A percentile compares a stretch with the other conserved stretches of the same genome.
These are phyloP conservation scores for Paramyrothecium sp. DNA, from an alignment of 2,329 filamentous ascomycete genomes.

Conservation along the genomic window DNA sequence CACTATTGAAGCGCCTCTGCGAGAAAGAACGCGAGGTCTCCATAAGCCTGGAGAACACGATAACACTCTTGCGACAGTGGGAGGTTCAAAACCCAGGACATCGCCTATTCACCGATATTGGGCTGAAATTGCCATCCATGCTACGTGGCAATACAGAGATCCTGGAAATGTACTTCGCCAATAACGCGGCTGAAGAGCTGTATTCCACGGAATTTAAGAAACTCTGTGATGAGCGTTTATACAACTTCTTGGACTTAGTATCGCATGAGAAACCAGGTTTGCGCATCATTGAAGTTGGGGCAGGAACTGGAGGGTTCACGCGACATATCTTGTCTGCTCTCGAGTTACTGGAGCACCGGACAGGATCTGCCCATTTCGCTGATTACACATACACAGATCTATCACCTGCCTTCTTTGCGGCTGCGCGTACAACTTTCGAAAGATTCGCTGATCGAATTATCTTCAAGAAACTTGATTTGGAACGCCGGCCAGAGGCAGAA, in stretches of 20 bases:
- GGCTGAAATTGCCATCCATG: too few species aligned
- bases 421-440: slow-evolving; percentile 13
- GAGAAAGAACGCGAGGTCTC: too few species aligned
- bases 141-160: too few species aligned
- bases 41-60: too few species aligned
- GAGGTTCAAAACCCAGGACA: too few species aligned
- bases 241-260: slow-evolving; percentile 6
- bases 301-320: slow-evolving; percentile 29
- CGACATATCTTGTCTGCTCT: slow-evolving; percentile 4
- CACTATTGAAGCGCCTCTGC: too few species aligned
- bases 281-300: slow-evolving; percentile 36
- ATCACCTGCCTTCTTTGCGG: slow-evolving; percentile 30
- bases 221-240: not conserved
- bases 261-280: slow-evolving; percentile 31
- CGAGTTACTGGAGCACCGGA: not conserved
- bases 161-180: too few species aligned
- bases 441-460: slow-evolving; percentile 7
- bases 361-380: slow-evolving; percentile 12
- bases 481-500: not conserved
- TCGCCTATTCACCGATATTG: too few species aligned
- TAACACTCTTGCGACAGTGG: too few species aligned
- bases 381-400: slow-evolving; percentile 40
- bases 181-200: too few species aligned
- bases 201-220: too few species aligned
- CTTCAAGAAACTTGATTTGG: slow-evolving; percentile 24